These are phyloP conservation scores for Gymnopilus junonius DNA, from an alignment of 768 basidiomycete genomes.

Conservation along the genomic window DNA sequence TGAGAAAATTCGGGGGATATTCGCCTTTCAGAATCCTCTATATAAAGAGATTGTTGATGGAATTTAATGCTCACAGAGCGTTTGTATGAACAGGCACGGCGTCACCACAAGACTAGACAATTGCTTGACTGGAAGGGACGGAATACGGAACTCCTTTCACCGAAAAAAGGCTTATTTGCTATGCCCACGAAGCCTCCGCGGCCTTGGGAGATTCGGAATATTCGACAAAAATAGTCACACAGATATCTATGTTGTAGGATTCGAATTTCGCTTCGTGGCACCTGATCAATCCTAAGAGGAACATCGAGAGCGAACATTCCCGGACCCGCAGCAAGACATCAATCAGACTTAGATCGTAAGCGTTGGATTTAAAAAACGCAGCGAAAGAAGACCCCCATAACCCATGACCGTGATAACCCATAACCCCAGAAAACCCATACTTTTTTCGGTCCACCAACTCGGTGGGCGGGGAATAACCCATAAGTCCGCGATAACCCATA, in stretches of 20 bases:
- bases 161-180: conserved; percentile 1
- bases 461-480: too few relatives aligned
- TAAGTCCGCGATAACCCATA: too few relatives aligned
- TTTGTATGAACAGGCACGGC: neutral
- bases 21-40: neutral
- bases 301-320: too few relatives aligned
- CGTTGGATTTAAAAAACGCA: too few relatives aligned
- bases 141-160: neutral
- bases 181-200: conserved; percentile 6
- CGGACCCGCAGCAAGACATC: too few relatives aligned
- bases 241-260: neutral
- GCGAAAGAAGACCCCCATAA: too few relatives aligned
- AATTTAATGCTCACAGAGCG: neutral
- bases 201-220: neutral
- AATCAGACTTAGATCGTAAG: too few relatives aligned
- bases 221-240: neutral
- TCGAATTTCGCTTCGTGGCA: too few relatives aligned
- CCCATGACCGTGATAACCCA: too few relatives aligned
- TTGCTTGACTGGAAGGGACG: neutral
- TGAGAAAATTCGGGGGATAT: neutral
- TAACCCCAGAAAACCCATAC: too few relatives aligned
- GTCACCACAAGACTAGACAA: conserved; percentile 4
- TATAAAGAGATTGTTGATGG: neutral
- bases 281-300: too few relatives aligned
- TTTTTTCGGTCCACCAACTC: too few relatives aligned